phyloP scores from a whole-genome alignment of 805 yeast genomes.

The Wickerhamiella sorbophila region DNA sequence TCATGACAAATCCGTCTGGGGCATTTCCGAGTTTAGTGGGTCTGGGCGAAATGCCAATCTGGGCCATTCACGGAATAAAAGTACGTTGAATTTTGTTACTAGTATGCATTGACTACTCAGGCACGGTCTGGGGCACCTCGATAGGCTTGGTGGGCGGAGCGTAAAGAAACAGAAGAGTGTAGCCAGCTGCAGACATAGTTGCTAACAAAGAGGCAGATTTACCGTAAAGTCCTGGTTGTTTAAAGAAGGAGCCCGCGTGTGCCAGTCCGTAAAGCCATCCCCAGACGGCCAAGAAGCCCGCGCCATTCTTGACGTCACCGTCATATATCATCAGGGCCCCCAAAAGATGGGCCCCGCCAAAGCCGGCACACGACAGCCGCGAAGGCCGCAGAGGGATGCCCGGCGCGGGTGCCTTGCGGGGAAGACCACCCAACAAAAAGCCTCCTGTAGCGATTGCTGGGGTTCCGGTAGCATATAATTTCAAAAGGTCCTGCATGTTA shows the following conservation, averaged over 20 bases:
- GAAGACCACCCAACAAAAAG: slow-evolving; percentile 11
- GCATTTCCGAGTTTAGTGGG: no score
- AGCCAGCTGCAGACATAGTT: slow-evolving; percentile 13
- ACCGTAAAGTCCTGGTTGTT: slow-evolving; percentile 9
- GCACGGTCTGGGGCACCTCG: background rate
- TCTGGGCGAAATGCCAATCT: no score
- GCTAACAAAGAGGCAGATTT: slow-evolving; percentile 8
- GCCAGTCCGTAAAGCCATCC: slow-evolving; percentile 16
- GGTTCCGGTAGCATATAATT: slow-evolving; percentile 8
- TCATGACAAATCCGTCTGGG: slow-evolving; percentile 3
- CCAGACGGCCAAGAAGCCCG: slow-evolving; percentile 20
- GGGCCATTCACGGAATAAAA: no score
- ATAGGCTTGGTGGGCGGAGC: slow-evolving; percentile 3
- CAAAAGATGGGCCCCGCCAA: slow-evolving; percentile 19
- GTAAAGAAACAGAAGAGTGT: slow-evolving; percentile 13
- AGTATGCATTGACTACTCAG: background rate
- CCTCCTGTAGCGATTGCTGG: slow-evolving; percentile 17
- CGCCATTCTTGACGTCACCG: slow-evolving; percentile 20
- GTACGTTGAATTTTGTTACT: no score
- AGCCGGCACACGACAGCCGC: slow-evolving; percentile 14
- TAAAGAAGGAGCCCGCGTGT: slow-evolving; percentile 12
- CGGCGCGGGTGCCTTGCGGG: slow-evolving; percentile 11
- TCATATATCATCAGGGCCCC: slow-evolving; percentile 20
- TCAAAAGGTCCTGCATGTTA: background rate
- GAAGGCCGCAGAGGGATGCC: slow-evolving; percentile 12